Conservation (phyloP, 371 early-diverging fungal species). For the Thermomucor indicae-seudaticae region DNA sequence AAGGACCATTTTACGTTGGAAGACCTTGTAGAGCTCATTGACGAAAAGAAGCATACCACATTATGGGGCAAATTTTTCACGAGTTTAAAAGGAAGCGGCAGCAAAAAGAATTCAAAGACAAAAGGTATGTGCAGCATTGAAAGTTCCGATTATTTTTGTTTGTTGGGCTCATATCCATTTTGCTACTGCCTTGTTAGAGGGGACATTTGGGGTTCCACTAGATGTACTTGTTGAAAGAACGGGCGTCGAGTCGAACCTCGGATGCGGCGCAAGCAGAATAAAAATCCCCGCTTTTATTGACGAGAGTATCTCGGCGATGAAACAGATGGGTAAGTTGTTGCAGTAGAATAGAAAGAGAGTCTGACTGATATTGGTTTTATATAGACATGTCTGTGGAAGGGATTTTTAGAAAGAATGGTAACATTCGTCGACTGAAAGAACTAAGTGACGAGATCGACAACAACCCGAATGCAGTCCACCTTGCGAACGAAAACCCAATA, state of each 20-base stretch:
- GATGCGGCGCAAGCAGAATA: slow-evolving; percentile 71
- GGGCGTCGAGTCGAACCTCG: slow-evolving; percentile 81
- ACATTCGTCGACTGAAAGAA: slow-evolving; percentile 83
- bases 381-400: slow-evolving; percentile 84
- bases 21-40: slow-evolving; percentile 71
- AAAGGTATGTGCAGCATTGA: slow-evolving; percentile 47
- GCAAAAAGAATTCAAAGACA: slow-evolving; percentile 54
- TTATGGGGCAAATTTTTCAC: slow-evolving; percentile 75
- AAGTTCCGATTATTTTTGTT: not conserved
- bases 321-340: slow-evolving; percentile 67
- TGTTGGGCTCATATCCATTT: not conserved
- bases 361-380: not conserved
- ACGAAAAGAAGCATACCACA: slow-evolving; percentile 60
- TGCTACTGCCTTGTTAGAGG: slow-evolving; percentile 33
- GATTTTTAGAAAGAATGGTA: slow-evolving; percentile 96
- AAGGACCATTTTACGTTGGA: slow-evolving; percentile 60
- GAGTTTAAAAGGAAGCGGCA: slow-evolving; percentile 52
- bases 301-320: slow-evolving; percentile 70
- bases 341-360: not conserved
- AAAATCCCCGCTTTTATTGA: slow-evolving; percentile 87
- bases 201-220: slow-evolving; percentile 90
- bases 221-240: slow-evolving; percentile 80
- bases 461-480: slow-evolving; percentile 66
- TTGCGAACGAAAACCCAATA: slow-evolving; percentile 69
- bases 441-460: slow-evolving; percentile 76